A percentile compares a stretch with the other conserved stretches of the same genome.
Conservation (phyloP, 331 rosid genomes). For the Acacia concinna region DNA sequence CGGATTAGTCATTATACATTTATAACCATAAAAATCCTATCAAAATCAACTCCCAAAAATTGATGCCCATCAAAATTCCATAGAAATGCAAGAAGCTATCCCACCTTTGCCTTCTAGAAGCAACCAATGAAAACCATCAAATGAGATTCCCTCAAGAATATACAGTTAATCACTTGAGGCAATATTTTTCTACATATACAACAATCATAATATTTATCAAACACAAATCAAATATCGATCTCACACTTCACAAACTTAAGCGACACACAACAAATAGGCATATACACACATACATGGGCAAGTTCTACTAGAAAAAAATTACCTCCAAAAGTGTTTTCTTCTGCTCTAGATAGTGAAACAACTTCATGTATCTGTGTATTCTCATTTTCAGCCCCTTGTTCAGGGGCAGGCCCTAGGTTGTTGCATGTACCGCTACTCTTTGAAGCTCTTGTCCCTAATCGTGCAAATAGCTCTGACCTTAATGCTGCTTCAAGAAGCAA, state of each 20-base stretch:
- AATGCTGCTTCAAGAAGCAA: conserved; percentile 82
- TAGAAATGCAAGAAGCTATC: neutral
- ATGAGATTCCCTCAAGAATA: neutral
- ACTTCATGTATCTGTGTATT: conserved; percentile 30
- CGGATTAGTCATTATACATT: neutral
- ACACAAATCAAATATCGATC: neutral
- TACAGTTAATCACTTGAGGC: neutral
- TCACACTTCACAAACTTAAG: neutral
- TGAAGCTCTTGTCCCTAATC: conserved; percentile 51
- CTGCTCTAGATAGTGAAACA: conserved; percentile 32
- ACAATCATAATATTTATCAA: neutral
- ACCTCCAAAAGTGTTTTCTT: conserved; percentile 56
- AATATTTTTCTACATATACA: neutral
- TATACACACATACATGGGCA: conserved; percentile 14
- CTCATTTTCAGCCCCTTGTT: conserved; percentile 58
- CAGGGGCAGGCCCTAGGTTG: conserved; percentile 43
- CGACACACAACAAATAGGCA: neutral
- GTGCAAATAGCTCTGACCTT: conserved; percentile 82
- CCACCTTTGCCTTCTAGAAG: neutral
- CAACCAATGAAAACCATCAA: neutral
- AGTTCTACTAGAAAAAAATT: neutral
- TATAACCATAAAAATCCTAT: neutral
- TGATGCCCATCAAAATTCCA: neutral
- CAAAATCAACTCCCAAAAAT: neutral
- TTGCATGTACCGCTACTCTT: conserved; percentile 42